Conservation (phyloP, 768 basidiomycete species). For the Tubosaeta sp. region DNA sequence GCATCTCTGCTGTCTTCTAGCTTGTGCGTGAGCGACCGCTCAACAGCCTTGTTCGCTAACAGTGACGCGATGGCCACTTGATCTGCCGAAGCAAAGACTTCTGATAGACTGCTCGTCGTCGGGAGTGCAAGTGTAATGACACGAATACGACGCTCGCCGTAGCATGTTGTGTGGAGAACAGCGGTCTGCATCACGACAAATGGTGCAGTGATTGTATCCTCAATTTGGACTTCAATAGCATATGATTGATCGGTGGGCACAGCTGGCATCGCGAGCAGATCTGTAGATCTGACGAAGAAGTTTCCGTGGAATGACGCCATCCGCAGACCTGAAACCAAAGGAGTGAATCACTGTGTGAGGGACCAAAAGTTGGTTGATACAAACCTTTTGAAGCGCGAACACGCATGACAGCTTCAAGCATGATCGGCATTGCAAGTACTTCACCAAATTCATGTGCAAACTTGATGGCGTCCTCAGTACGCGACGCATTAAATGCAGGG, state of each 20-base stretch:
- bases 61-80: slow-evolving; percentile 82
- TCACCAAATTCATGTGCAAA: slow-evolving; percentile 97
- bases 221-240: slow-evolving; percentile 92
- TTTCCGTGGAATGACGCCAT: slow-evolving; percentile 99
- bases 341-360: background rate
- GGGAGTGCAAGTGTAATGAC: slow-evolving; percentile 87
- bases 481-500: slow-evolving; percentile 93
- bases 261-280: slow-evolving; percentile 91
- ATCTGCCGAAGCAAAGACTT: slow-evolving; percentile 87
- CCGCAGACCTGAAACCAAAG: slow-evolving; percentile 58
- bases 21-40: slow-evolving; percentile 78
- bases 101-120: slow-evolving; percentile 82
- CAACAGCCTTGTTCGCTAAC: slow-evolving; percentile 90
- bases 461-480: slow-evolving; percentile 95
- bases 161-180: slow-evolving; percentile 91
- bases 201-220: slow-evolving; percentile 86
- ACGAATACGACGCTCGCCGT: slow-evolving; percentile 87
- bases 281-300: slow-evolving; percentile 97
- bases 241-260: slow-evolving; percentile 98
- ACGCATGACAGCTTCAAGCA: slow-evolving; percentile 96
- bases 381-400: slow-evolving; percentile 95
- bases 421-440: slow-evolving; percentile 89
- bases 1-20: slow-evolving; percentile 87
- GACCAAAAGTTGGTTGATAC: slow-evolving; percentile 5
- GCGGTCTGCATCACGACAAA: slow-evolving; percentile 95